Base-by-base conservation (phyloP, 148 eudicot species). In the Talinum fruticosum region DNA sequence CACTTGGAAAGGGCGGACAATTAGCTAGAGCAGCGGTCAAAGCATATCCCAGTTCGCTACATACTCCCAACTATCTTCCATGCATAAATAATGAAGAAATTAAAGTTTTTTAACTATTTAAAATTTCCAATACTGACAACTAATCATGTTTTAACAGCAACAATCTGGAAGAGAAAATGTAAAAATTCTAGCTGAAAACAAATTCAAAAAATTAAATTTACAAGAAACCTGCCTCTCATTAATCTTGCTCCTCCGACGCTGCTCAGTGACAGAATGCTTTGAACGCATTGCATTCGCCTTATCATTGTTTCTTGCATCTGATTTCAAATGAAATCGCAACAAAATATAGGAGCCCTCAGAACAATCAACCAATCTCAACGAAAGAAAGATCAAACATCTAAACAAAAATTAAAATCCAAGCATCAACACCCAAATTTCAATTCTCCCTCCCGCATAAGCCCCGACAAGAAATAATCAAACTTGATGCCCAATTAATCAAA, bases 211-310 rank as follows among this genome's bases (percentile, higher is more conserved):
- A n/a, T 59, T n/a, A 8, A 59, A 59, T 6, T n/a, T 23, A 59
- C 28, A 59, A 59, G 12, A 24, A 59, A 59, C 64, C 10, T 59
- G 64, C 28, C 26, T 59, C 87, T 95, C 98, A 84, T 95, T 95
- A 76, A 95, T 95, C 88, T 95, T 95, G 89, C 98, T 89, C 88
- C 98, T 87, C 33, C 98, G 83, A 3, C 97, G 96, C 82, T 95
- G 97, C 84, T 95, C 98, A 0, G 98, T 95, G 28, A 95, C 98
- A 2, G 98, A 95, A 82, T 95, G 98, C 82, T 95, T 95, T 18
- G 98, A 95, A 69, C 98, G 88, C 28, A 85, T 87, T 34, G 89
- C 91, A 79, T 57, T 88, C 28, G 89, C 86, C 83, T 91, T 95
- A 59, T 92, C 94, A 79, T 80, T 91, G 83, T 76, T 91, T 88